These are phyloP conservation scores for Cutaneotrichosporon cyanovorans DNA, from an alignment of 1,284 basidiomycete species.

Conservation along the genomic window DNA sequence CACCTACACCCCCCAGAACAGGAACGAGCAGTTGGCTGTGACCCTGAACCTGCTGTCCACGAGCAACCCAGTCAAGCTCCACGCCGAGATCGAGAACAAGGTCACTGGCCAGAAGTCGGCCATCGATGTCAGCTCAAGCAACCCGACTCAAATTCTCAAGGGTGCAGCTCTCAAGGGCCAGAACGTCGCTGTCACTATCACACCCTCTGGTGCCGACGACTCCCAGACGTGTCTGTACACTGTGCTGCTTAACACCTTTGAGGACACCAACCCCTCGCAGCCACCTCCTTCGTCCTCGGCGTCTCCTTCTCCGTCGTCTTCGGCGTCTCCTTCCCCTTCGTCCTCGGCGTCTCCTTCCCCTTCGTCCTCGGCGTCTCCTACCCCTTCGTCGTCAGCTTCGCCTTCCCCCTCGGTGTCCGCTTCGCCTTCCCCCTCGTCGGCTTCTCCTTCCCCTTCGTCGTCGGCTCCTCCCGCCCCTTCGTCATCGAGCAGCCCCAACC, in stretches of 20 bases:
- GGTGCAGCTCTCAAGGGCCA: neutral
- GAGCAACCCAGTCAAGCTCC: constrained; percentile 5
- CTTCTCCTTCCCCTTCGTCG: neutral
- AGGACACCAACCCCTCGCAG: neutral
- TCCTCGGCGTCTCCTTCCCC: neutral
- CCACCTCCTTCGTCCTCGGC: neutral
- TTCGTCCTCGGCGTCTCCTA: no score
- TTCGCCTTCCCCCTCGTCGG: neutral
- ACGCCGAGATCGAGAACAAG: constrained; percentile 1
- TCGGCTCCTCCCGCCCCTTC: neutral
- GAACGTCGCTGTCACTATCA: constrained; percentile 3
- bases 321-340: neutral
- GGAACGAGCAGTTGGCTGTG: constrained; percentile 3
- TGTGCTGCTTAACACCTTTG: neutral
- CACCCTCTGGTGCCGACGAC: constrained; percentile 1
- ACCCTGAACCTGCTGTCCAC: constrained; percentile 5
- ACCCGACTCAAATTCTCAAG: neutral
- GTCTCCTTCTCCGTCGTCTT: no score
- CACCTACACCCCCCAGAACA: constrained; percentile 4
- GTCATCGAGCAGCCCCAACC: no score
- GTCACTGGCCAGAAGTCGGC: constrained; percentile 2
- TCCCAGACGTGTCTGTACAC: constrained; percentile 7
- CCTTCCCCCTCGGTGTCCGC: neutral
- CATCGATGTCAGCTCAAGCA: constrained; percentile 4
- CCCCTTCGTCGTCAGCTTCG: neutral